A percentile compares a stretch with the other conserved stretches of the same genome.
phyloP scores from a whole-genome alignment of 768 basidiomycete genomes.

The Butyriboletus loyo region DNA sequence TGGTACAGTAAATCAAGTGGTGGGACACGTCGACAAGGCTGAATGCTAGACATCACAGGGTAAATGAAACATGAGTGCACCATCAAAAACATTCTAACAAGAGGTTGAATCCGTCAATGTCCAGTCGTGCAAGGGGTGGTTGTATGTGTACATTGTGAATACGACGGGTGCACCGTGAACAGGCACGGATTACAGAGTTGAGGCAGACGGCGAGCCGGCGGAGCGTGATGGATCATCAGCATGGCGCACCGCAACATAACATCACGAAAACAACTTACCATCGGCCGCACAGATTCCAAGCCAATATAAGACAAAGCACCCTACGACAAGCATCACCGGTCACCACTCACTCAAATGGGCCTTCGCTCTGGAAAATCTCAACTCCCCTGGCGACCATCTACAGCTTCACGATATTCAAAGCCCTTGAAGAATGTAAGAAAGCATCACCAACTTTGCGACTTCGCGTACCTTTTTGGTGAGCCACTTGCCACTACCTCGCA shows the following conservation, averaged over 20 bases:
- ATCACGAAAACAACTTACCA: constrained; percentile 41
- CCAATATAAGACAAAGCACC: not conserved
- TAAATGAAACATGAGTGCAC: not conserved
- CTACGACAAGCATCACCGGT: constrained; percentile 9
- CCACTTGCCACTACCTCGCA: constrained; percentile 53
- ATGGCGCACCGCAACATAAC: no score
- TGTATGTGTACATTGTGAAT: constrained; percentile 11
- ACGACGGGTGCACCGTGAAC: constrained; percentile 4
- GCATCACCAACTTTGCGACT: not conserved
- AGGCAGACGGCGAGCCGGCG: no score
- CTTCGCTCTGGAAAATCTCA: constrained; percentile 62
- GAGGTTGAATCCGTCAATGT: constrained; percentile 11
- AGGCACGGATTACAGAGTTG: no score
- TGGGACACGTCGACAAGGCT: not conserved
- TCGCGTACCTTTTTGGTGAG: constrained; percentile 49
- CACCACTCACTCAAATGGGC: constrained; percentile 78
- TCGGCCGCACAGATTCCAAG: constrained; percentile 87
- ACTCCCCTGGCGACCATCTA: constrained; percentile 88
- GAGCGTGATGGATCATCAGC: no score
- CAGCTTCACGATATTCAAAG: constrained; percentile 73
- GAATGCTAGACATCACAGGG: not conserved
- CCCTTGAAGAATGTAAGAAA: constrained; percentile 40
- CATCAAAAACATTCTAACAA: constrained; percentile 3
- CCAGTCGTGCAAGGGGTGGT: constrained; percentile 3
- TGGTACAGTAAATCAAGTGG: constrained; percentile 9